Conservation (phyloP, 2,329 filamentous ascomycete species). For the Trichoderma sp. region DNA sequence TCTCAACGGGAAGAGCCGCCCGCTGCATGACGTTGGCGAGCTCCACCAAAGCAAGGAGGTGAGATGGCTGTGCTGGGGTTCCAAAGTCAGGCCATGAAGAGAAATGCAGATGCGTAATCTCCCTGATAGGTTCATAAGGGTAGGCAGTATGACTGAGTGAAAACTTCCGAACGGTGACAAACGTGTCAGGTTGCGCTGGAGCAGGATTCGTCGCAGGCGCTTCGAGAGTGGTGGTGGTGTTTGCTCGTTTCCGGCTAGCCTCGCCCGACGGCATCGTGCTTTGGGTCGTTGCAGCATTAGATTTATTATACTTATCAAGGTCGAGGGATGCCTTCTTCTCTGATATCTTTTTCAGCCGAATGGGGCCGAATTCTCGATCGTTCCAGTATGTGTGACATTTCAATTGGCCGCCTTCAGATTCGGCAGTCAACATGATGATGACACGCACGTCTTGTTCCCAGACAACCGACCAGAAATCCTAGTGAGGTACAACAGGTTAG, state of each 20-base stretch:
- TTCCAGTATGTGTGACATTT: slow-evolving; percentile 97
- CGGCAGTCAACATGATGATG: slow-evolving; percentile 94
- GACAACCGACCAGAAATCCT: slow-evolving; percentile 97
- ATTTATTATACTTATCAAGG: slow-evolving; percentile 55
- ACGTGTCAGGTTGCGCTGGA: slow-evolving; percentile 54
- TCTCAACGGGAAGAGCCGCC: slow-evolving; percentile 53
- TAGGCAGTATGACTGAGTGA: slow-evolving; percentile 73
- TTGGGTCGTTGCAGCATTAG: slow-evolving; percentile 43
- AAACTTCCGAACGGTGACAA: slow-evolving; percentile 84
- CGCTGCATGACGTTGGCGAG: slow-evolving; percentile 76
- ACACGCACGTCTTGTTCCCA: slow-evolving; percentile 97
- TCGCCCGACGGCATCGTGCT: slow-evolving; percentile 38
- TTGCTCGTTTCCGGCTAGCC: slow-evolving; percentile 53
- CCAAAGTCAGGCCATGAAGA: slow-evolving; percentile 98
- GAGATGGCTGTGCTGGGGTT: slow-evolving; percentile 81
- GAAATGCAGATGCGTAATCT: slow-evolving; percentile 94
- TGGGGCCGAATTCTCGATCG: slow-evolving; percentile 71
- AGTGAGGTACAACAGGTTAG: not conserved
- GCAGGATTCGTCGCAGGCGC: slow-evolving; percentile 34
- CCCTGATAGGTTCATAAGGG: slow-evolving; percentile 83
- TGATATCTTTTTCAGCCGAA: slow-evolving; percentile 74
- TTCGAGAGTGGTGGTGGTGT: slow-evolving; percentile 52
- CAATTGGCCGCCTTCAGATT: slow-evolving; percentile 87
- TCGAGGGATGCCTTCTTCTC: slow-evolving; percentile 83
- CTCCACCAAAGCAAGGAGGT: slow-evolving; percentile 87